A percentile compares a stretch with the other conserved stretches of the same genome.
phyloP scores from a whole-genome alignment of 441 rosid species.

The Populus hybrid region DNA sequence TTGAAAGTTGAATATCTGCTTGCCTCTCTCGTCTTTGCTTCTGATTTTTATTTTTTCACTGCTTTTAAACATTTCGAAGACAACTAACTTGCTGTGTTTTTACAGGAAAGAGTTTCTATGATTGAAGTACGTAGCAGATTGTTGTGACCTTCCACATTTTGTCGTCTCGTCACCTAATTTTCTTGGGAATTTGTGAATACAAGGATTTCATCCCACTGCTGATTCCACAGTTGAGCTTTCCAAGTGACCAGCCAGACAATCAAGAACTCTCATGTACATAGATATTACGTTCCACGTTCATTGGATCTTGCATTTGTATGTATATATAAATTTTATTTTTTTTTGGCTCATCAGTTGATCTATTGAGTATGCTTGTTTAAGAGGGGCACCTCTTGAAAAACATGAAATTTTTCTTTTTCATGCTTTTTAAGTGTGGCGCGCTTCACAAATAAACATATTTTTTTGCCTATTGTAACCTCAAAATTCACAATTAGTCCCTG shows the following conservation, averaged over 20 bases:
- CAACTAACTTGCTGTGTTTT: background rate
- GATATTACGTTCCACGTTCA: conserved; percentile 1
- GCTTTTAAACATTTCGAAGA: background rate
- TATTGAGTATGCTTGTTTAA: no score
- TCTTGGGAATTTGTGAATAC: conserved; percentile 22
- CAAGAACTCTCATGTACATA: conserved; percentile 12
- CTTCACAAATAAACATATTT: no score
- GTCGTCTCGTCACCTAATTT: background rate
- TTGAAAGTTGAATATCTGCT: conserved; percentile 6
- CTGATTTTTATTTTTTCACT: background rate
- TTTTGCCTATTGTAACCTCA: no score
- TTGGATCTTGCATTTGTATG: conserved; percentile 12
- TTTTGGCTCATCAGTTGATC: background rate
- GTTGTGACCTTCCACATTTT: conserved; percentile 32
- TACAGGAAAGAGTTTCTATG: conserved; percentile 61
- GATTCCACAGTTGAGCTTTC: conserved; percentile 1
- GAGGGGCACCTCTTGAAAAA: background rate
- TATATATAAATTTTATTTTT: conserved; percentile 18
- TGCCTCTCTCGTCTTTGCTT: background rate
- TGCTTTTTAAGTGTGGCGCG: background rate
- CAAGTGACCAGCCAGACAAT: background rate
- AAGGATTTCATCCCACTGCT: background rate
- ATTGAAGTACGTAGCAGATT: conserved; percentile 66
- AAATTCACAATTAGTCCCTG: no score
- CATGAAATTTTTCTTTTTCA: background rate